Evolutionary conservation across 768 basidiomycete species (phyloP), one percentile per base, ranked within the genome.

Genomic region (Mycena vulgaris): DNA sequence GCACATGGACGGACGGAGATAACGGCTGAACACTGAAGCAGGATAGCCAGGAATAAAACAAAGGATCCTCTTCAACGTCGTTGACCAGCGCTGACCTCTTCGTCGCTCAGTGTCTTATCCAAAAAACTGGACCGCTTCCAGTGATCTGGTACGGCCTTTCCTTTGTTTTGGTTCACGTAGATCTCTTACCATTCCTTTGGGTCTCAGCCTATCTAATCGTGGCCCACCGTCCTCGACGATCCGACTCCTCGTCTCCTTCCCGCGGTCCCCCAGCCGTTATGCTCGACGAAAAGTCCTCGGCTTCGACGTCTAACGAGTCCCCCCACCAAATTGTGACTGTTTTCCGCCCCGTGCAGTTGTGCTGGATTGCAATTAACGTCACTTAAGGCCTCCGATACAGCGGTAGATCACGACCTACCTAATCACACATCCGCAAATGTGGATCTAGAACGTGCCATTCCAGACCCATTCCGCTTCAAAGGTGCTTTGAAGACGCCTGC

Each of bases 391-490:
- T 77, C 88, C 86, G 85, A 88, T 64, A 82, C 83, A 86, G 80
- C 79, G 86, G 87, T 87, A n/a, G n/a, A n/a, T n/a, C n/a, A n/a
- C n/a, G n/a, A n/a, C n/a, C n/a, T n/a, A 86, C 79, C 83, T 79
- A 83, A 85, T 82, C 77, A 80, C 63, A 68, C 71, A 65, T 71
- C 75, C 68, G 76, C 81, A 68, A 79, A 80, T 70, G 80, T 81
- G 74, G 82, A 82, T 77, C 76, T 80, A 64, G 86, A 87, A 75
- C 74, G 69, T 35, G 70, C 68, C 60, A 61, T 42, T 47, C 23
- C 53, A 27, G 94, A 95, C 80, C 94, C 94, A 3, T 95, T 86
- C 81, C 87, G 83, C 70, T 84, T 95, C 75, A 87, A 88, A 62
- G 84, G 80, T 69, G 91, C 89, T 14, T 68, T 93, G 68, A 86